Conservation (phyloP, 2,329 filamentous ascomycete species). For the Aspergillus tamarii region DNA sequence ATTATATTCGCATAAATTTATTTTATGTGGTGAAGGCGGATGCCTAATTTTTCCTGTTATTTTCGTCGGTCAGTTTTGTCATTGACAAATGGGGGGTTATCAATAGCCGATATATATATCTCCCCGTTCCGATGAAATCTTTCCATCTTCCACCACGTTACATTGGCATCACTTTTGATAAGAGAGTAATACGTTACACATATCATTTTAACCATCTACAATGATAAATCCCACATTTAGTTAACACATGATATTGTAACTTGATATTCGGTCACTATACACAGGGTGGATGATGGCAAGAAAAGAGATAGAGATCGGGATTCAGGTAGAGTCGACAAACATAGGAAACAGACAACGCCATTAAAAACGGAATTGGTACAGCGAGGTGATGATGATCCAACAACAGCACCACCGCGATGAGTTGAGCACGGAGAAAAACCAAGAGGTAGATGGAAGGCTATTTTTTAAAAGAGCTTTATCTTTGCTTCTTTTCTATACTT, state of each 20-base stretch:
- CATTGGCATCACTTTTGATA: neutral
- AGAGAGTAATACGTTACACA: neutral
- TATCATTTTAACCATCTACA: neutral
- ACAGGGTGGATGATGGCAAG: slow-evolving; percentile 17
- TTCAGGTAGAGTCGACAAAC: slow-evolving; percentile 6
- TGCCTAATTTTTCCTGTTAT: neutral
- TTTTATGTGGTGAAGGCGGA: too few relatives aligned
- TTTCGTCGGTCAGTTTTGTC: neutral
- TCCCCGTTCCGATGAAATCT: neutral
- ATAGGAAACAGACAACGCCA: slow-evolving; percentile 11
- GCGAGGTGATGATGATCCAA: slow-evolving; percentile 17
- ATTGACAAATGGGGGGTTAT: neutral
- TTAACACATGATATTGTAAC: slow-evolving; percentile 1
- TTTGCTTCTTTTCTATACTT: slow-evolving; percentile 9
- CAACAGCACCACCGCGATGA: slow-evolving; percentile 1
- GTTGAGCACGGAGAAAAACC: slow-evolving; percentile 20
- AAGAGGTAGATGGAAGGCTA: slow-evolving; percentile 4
- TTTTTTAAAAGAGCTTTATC: slow-evolving; percentile 5
- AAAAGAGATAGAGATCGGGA: slow-evolving; percentile 19
- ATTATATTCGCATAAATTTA: neutral
- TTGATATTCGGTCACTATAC: slow-evolving; percentile 22
- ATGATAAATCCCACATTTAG: neutral
- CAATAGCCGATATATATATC: neutral
- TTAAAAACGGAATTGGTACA: slow-evolving; percentile 29
- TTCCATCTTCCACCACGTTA: neutral